Evolutionary conservation across 139 green algal genomes (phyloP), one percentile per base, ranked within the genome.

Genomic region (Chlamydomonas incerta): DNA sequence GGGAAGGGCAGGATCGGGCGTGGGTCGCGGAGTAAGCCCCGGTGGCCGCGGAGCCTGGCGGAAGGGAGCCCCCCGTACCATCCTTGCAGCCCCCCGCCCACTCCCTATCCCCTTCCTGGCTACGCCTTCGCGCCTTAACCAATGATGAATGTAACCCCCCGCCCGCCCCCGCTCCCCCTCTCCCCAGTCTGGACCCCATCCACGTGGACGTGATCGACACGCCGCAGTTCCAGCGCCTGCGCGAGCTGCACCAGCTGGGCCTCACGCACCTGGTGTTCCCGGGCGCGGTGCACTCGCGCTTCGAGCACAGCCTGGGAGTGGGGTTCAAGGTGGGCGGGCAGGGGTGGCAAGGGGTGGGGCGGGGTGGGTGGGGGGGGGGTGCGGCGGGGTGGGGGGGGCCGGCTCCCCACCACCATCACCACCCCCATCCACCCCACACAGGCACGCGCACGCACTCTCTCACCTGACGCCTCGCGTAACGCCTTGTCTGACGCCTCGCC

Each of bases 271-370:
- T 91, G 74, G 92, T 98, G 17, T 98, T 95, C 86, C 94, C 93
- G 0, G 89, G 89, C n/a, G 96, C 96, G 18, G 89, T 81, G n/a
- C 96, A 99, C 90, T 95, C 90, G 74, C 93, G 96, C 66, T 96
- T 96, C 74, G 94, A 98, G 88, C 97, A 99, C 91, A 96, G 88
- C 26, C 80, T 99, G 31, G 97, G 97, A 11, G 93, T 96, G 0
- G 92, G 88, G 1, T 88, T 96, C 81, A 87, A 96, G 70, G 95
- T 92, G 3, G 65, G 26, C n/a, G 65, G 0, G 71, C 46, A 0
- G 72, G 57, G 76, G 5, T 5, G 14, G 70, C n/a, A n/a, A 35
- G 35, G 17, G 70, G 41, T 50, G 41, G 5, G 41, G 6, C 6
- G 41, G 41, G 41, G 74, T 24, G 76, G 73, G 75, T 11, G 72